phyloP scores from a whole-genome alignment of 495 filamentous ascomycete genomes.

The Podospora pseudopauciseta region DNA sequence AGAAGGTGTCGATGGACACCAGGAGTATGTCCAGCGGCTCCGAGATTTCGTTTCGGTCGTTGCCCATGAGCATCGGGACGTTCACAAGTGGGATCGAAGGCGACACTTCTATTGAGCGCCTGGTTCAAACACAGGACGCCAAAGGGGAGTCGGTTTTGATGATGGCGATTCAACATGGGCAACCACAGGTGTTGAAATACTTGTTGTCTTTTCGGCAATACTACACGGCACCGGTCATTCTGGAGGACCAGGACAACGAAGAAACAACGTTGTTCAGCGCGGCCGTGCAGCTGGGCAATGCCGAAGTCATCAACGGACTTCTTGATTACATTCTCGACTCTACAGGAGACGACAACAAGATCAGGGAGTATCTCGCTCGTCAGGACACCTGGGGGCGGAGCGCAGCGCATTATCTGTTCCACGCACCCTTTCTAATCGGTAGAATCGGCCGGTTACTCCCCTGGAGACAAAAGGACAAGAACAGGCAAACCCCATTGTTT shows the following conservation, averaged over 20 bases:
- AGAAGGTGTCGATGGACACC: slow-evolving; percentile 83
- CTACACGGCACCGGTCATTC: slow-evolving; percentile 62
- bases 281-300: slow-evolving; percentile 84
- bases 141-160: slow-evolving; percentile 85
- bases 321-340: slow-evolving; percentile 55
- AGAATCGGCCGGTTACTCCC: slow-evolving; percentile 72
- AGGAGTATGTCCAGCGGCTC: slow-evolving; percentile 85
- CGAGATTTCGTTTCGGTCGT: slow-evolving; percentile 69
- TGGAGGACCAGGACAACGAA: slow-evolving; percentile 83
- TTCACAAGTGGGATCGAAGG: slow-evolving; percentile 71
- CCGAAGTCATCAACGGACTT: slow-evolving; percentile 68
- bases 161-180: slow-evolving; percentile 88
- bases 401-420: slow-evolving; percentile 93
- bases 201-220: slow-evolving; percentile 71
- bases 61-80: slow-evolving; percentile 72
- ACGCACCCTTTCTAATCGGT: slow-evolving; percentile 73
- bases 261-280: slow-evolving; percentile 88
- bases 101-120: slow-evolving; percentile 76
- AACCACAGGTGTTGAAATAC: slow-evolving; percentile 67
- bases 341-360: slow-evolving; percentile 35
- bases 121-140: slow-evolving; percentile 76
- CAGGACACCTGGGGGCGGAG: slow-evolving; percentile 85
- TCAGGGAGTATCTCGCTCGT: slow-evolving; percentile 63
- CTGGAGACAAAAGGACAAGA: slow-evolving; percentile 89
- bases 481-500: slow-evolving; percentile 94